Evolutionary conservation across 495 filamentous ascomycete species (phyloP).

Genomic region (Aspergillus funiculosus): DNA sequence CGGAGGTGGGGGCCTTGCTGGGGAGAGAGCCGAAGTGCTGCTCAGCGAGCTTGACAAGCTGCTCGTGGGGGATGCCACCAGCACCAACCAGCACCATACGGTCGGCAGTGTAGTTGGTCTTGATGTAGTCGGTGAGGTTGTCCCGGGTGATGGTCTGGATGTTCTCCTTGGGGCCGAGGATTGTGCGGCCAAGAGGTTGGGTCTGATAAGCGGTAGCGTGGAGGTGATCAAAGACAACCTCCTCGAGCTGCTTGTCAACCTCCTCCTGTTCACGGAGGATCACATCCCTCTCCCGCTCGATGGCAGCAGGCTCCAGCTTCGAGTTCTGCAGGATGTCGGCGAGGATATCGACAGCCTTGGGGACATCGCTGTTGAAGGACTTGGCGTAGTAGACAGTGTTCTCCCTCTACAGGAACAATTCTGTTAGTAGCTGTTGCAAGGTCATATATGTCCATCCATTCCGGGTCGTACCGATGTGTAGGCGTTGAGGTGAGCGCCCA

Average conservation of each 20-base stretch:
- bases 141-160: slow-evolving; percentile 89
- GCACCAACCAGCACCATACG: slow-evolving; percentile 98
- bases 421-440: slow-evolving; percentile 28
- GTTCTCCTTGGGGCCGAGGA: slow-evolving; percentile 96
- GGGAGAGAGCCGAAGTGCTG: slow-evolving; percentile 84
- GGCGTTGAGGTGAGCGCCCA: slow-evolving; percentile 98
- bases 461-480: slow-evolving; percentile 86
- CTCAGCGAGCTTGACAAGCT: slow-evolving; percentile 93
- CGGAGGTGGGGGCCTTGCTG: slow-evolving; percentile 61
- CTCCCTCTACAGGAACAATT: slow-evolving; percentile 66
- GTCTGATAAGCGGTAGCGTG: slow-evolving; percentile 96
- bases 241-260: slow-evolving; percentile 98
- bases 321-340: slow-evolving; percentile 99
- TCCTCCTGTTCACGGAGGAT: slow-evolving; percentile 98
- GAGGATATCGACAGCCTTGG: slow-evolving; percentile 92
- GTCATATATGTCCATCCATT: slow-evolving; percentile 13
- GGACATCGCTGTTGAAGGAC: slow-evolving; percentile 95
- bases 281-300: slow-evolving; percentile 95
- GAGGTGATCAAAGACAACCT: slow-evolving; percentile 98
- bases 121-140: slow-evolving; percentile 92
- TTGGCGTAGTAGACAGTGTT: slow-evolving; percentile 99
- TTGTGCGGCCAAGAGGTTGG: slow-evolving; percentile 95
- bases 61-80: slow-evolving; percentile 86
- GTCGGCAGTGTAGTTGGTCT: slow-evolving; percentile 98
- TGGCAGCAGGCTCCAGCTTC: slow-evolving; percentile 84